Conservation (phyloP, 331 rosid genomes). For the Saraca asoca region DNA sequence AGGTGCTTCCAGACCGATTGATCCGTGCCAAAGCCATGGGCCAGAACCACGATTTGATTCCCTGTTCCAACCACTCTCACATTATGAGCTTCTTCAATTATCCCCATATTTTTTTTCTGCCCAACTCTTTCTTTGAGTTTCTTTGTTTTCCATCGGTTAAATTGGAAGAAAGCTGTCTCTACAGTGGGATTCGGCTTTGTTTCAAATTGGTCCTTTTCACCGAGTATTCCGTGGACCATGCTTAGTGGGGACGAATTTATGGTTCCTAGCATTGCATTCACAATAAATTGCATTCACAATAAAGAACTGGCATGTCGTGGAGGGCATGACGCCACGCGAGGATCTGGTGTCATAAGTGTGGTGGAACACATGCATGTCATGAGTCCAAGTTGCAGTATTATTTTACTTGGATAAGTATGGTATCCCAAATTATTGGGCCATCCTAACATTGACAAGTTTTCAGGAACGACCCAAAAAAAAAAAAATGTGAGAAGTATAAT, state of each 20-base stretch:
- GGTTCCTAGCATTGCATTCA: background rate
- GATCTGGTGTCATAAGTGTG: background rate
- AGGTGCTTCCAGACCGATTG: slow-evolving; percentile 47
- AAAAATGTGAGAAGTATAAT: too few relatives aligned
- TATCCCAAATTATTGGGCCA: background rate
- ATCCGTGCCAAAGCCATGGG: slow-evolving; percentile 46
- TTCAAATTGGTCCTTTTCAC: background rate
- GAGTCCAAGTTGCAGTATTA: background rate
- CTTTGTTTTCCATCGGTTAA: background rate
- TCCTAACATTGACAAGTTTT: too few relatives aligned
- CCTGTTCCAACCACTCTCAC: slow-evolving; percentile 40
- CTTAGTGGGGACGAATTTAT: slow-evolving; percentile 17
- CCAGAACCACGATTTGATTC: slow-evolving; percentile 23
- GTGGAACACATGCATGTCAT: background rate
- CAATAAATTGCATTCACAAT: too few relatives aligned
- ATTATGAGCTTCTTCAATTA: slow-evolving; percentile 45
- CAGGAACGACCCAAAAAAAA: too few relatives aligned
- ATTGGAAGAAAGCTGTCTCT: background rate
- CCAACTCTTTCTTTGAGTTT: too few relatives aligned
- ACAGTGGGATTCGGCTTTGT: background rate
- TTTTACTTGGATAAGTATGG: too few relatives aligned
- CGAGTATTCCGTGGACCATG: background rate
- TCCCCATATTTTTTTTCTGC: slow-evolving; percentile 23
- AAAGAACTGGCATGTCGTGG: slow-evolving; percentile 8
- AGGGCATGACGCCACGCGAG: slow-evolving; percentile 26